Percentiles rank a stretch among this genome's conserved stretches.
Evolutionary conservation across 106 monocot species (phyloP).

Genomic region (Dioscorea alata): DNA sequence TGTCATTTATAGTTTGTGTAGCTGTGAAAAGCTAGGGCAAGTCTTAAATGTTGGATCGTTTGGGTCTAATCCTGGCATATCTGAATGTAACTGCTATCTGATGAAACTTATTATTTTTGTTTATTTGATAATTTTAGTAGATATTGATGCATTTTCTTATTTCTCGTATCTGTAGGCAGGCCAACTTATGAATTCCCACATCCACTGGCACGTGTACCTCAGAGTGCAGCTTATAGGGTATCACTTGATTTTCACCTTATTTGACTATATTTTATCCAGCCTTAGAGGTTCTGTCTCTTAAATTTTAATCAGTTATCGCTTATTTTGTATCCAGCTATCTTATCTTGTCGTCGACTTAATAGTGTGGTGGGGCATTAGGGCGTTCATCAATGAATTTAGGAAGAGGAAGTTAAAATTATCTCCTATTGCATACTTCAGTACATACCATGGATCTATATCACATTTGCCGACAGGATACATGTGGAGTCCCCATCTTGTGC

Average conservation of each 20-base stretch:
- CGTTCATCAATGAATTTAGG: slow-evolving; percentile 69
- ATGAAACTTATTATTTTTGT: no score
- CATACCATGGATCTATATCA: slow-evolving; percentile 89
- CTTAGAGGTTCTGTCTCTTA: background rate
- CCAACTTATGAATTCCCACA: slow-evolving; percentile 92
- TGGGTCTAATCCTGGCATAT: no score
- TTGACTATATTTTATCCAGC: background rate
- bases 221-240: slow-evolving; percentile 84
- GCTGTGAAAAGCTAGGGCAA: no score
- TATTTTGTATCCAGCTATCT: slow-evolving; percentile 41
- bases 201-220: slow-evolving; percentile 83
- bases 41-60: no score
- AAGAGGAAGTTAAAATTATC: slow-evolving; percentile 52
- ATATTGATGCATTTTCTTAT: slow-evolving; percentile 33
- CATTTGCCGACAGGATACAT: slow-evolving; percentile 90
- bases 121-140: background rate
- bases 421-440: slow-evolving; percentile 78
- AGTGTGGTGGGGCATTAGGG: slow-evolving; percentile 71
- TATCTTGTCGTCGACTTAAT: slow-evolving; percentile 62
- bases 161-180: slow-evolving; percentile 59
- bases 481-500: slow-evolving; percentile 94
- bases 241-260: background rate
- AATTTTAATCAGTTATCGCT: background rate
- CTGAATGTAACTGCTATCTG: no score
- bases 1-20: no score